These are phyloP conservation scores for Xylariaceae sp. DNA, from an alignment of 2,329 filamentous ascomycete species.

Conservation along the genomic window DNA sequence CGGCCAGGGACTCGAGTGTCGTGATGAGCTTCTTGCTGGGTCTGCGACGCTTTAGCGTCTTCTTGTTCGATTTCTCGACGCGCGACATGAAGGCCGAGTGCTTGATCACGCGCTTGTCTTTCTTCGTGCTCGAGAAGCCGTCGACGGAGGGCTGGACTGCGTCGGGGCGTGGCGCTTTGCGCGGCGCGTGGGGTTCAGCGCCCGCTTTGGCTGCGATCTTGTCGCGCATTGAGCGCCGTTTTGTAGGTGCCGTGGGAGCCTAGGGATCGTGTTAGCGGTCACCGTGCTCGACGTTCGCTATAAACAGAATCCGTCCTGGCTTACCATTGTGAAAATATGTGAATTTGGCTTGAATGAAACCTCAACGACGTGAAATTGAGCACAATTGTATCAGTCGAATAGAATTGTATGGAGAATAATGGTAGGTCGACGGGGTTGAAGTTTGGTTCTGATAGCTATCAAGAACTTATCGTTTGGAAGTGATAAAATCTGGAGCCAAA, in stretches of 20 bases:
- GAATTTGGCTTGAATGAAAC: not conserved
- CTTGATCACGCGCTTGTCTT: slow-evolving; percentile 77
- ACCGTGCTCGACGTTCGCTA: not conserved
- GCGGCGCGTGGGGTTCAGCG: slow-evolving; percentile 45
- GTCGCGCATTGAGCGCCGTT: slow-evolving; percentile 52
- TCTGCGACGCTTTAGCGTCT: slow-evolving; percentile 57
- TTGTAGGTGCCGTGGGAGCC: slow-evolving; percentile 44
- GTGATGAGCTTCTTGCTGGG: slow-evolving; percentile 74
- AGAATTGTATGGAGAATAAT: not conserved
- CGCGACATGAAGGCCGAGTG: slow-evolving; percentile 73
- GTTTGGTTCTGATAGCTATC: not conserved
- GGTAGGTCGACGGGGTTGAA: not conserved
- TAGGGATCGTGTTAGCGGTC: slow-evolving; percentile 19
- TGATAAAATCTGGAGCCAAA: not conserved
- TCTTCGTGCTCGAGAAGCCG: slow-evolving; percentile 66
- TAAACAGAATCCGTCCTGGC: not conserved
- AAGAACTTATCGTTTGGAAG: not conserved
- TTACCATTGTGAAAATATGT: slow-evolving; percentile 14
- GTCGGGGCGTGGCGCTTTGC: slow-evolving; percentile 48
- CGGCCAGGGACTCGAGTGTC: slow-evolving; percentile 68
- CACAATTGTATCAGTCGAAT: not conserved
- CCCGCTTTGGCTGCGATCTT: slow-evolving; percentile 49
- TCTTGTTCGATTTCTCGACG: slow-evolving; percentile 57
- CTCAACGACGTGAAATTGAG: not conserved
- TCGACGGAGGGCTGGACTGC: slow-evolving; percentile 43